A percentile compares a stretch with the other conserved stretches of the same genome.
Evolutionary conservation across 352 stramenopile genomes (phyloP).

Genomic region (Stramenopiles sp.): DNA sequence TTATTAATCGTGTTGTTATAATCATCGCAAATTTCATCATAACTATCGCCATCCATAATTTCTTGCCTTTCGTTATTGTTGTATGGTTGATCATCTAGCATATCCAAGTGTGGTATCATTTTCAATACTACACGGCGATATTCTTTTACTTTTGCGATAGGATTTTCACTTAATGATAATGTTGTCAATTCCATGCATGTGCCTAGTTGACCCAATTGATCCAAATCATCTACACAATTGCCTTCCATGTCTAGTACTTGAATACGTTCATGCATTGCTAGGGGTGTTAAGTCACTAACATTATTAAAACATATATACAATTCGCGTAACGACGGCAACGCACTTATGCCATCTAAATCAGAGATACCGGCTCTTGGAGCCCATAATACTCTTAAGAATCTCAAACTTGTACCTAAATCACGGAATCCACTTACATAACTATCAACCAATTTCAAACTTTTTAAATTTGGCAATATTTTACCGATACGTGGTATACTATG

Average conservation of each 20-base stretch:
- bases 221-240: conserved; percentile 41
- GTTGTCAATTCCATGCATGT: conserved; percentile 31
- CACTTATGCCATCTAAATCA: conserved; percentile 56
- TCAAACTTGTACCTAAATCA: conserved; percentile 49
- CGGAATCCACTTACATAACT: conserved; percentile 47
- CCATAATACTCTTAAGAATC: conserved; percentile 37
- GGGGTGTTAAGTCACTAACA: conserved; percentile 45
- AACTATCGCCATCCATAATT: conserved; percentile 32
- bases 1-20: conserved; percentile 15
- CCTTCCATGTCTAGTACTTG: conserved; percentile 42
- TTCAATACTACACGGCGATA: conserved; percentile 43
- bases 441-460: conserved; percentile 34
- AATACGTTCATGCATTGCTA: conserved; percentile 59
- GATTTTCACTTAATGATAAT: conserved; percentile 40
- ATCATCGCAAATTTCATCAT: conserved; percentile 25
- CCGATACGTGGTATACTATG: conserved; percentile 21
- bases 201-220: conserved; percentile 50
- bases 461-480: conserved; percentile 43
- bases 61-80: conserved; percentile 24
- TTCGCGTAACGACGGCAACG: conserved; percentile 43
- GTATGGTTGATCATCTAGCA: conserved; percentile 31
- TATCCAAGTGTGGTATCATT: conserved; percentile 42
- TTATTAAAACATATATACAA: conserved; percentile 48
- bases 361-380: conserved; percentile 37
- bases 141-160: conserved; percentile 30